Percentiles rank a stretch among this genome's conserved stretches.
Conservation (phyloP, 345 rosid genomes). For the Adansonia digitata region DNA sequence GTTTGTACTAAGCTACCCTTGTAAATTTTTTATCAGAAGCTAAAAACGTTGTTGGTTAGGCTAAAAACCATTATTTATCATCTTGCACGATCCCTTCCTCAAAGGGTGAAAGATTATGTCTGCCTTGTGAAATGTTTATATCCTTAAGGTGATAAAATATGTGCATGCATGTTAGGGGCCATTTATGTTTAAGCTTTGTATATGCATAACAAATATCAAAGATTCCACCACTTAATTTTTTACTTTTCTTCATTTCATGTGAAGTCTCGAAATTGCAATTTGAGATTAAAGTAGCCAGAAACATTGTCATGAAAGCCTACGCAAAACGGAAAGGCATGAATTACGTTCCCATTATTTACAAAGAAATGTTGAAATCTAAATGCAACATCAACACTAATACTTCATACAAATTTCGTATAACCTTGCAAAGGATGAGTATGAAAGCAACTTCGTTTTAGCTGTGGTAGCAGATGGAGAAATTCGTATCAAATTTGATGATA, state of each 20-base stretch:
- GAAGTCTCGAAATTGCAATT: conserved; percentile 84
- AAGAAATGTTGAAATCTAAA: background rate
- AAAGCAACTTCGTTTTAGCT: conserved; percentile 79
- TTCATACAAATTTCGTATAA: conserved; percentile 38
- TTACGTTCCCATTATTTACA: background rate
- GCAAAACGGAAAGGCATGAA: conserved; percentile 41
- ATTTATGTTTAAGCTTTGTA: background rate
- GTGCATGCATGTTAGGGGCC: background rate
- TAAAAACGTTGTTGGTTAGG: conserved; percentile 95
- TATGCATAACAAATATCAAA: background rate
- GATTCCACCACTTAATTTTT: conserved; percentile 10
- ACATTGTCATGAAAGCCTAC: conserved; percentile 54
- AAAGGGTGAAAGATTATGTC: conserved; percentile 59
- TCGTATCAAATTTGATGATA: conserved; percentile 85
- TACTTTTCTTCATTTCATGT: conserved; percentile 27
- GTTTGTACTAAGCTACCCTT: background rate
- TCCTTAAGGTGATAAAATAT: background rate
- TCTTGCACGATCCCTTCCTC: conserved; percentile 58
- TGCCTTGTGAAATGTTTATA: conserved; percentile 80
- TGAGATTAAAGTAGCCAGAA: conserved; percentile 83
- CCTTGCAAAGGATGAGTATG: conserved; percentile 89
- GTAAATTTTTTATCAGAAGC: conserved; percentile 58
- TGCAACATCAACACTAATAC: conserved; percentile 7
- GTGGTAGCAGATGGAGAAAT: conserved; percentile 93
- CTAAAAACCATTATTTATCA: conserved; percentile 80